Percentiles rank a stretch among this genome's conserved stretches.
phyloP scores from a whole-genome alignment of 371 early-diverging fungal species.

The Blakeslea trispora region DNA sequence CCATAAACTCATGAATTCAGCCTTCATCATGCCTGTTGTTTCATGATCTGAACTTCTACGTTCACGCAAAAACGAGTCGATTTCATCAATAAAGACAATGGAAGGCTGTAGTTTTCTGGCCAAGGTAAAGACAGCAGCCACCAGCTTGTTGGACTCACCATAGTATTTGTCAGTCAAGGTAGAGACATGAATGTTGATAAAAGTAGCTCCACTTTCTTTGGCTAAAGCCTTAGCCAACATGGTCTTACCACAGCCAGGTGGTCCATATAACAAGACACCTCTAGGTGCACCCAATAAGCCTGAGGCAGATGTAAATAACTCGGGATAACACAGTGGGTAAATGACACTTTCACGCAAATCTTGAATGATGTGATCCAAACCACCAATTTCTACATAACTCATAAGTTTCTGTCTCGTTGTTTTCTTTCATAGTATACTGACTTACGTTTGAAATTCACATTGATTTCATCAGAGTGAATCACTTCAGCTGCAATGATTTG shows the following conservation, averaged over 20 bases:
- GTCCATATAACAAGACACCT: constrained; percentile 98
- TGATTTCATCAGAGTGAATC: constrained; percentile 89
- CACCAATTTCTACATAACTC: constrained; percentile 94
- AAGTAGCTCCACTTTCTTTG: constrained; percentile 93
- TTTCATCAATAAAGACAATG: constrained; percentile 97
- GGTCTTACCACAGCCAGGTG: constrained; percentile 98
- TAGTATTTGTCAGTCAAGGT: constrained; percentile 97
- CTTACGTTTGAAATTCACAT: constrained; percentile 80
- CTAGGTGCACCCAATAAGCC: constrained; percentile 94
- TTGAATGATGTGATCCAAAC: constrained; percentile 89
- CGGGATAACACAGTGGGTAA: constrained; percentile 96
- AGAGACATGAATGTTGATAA: constrained; percentile 93
- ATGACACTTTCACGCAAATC: constrained; percentile 96
- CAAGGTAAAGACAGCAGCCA: constrained; percentile 91
- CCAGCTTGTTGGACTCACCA: constrained; percentile 95
- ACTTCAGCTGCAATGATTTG: constrained; percentile 93
- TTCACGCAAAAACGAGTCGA: constrained; percentile 92
- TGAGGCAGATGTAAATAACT: constrained; percentile 94
- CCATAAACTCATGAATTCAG: constrained; percentile 97
- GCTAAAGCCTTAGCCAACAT: constrained; percentile 97
- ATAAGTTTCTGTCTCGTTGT: no score
- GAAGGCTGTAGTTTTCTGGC: constrained; percentile 92
- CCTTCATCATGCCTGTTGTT: constrained; percentile 88
- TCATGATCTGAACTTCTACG: constrained; percentile 97
- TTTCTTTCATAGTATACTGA: no score